Evolutionary conservation across 1,139 yeast genomes (phyloP), one percentile per base, ranked within the genome.

Genomic region (Debaryomyces sp.): DNA sequence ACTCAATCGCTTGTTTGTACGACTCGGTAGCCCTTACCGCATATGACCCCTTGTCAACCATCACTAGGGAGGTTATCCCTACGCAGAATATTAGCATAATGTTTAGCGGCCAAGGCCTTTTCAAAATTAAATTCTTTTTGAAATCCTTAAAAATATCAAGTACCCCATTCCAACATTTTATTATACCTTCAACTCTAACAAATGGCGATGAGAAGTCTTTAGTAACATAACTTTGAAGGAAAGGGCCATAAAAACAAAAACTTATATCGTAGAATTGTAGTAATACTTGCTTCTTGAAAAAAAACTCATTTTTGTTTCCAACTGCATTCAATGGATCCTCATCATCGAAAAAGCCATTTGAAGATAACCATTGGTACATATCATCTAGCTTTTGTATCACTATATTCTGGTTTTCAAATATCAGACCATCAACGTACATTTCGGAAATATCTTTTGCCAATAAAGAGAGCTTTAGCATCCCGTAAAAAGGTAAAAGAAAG

Each of bases 231-330:
- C 17, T 15, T 22, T 22, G 30, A 10, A 38, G 12, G n/a, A n/a
- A 10, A 38, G 41, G 41, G 6, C 41, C 41, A n/a, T 38, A 24
- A 22, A 38, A 38, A 24, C 41, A 38, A 24, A 38, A 24, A n/a
- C 18, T 38, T 22, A 38, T 38, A 38, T 38, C 41, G 17, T 24
- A 38, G 15, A 38, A 38, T 38, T 38, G 41, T 24, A 38, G 4
- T 22, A 38, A 24, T 18, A 38, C 41, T 24, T 38, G 41, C 12
- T 22, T 35, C 13, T 4, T 22, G 15, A 38, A 38, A 22, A 38
- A 38, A 18, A 3, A 23, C 30, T 24, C 26, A 13, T 22, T 33
- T 17, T n/a, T 27, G n/a, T 17, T 13, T 33, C 7, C 8, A 33
- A 18, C 5, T 15, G 26, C 30, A 24, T 18, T 15, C 18, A 15